Percentiles rank a stretch among this genome's conserved stretches.
Conservation (phyloP, 495 filamentous ascomycete genomes). For the Aspergillus steynii region DNA sequence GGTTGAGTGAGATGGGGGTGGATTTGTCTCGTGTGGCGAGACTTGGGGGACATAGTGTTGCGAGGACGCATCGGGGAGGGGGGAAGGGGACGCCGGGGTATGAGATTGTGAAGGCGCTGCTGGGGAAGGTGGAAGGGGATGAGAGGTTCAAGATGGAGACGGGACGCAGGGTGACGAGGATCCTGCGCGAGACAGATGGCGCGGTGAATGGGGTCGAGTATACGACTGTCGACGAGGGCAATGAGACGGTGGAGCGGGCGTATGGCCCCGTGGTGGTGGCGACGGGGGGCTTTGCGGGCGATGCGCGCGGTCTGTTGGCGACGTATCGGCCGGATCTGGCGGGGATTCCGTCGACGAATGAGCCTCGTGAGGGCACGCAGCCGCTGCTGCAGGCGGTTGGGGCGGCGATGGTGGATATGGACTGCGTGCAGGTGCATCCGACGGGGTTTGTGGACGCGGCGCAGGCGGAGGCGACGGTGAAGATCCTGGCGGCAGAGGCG, state of each 20-base stretch:
- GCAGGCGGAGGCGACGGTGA: conserved; percentile 33
- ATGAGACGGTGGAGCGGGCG: conserved; percentile 28
- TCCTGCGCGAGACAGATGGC: conserved; percentile 29
- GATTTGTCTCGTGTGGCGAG: conserved; percentile 55
- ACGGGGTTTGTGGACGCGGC: conserved; percentile 62
- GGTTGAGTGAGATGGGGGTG: conserved; percentile 53
- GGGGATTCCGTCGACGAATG: conserved; percentile 61
- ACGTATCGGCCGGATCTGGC: conserved; percentile 56
- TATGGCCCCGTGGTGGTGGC: conserved; percentile 57
- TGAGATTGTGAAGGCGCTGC: conserved; percentile 51
- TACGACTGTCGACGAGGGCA: conserved; percentile 21
- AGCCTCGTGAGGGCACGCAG: conserved; percentile 51
- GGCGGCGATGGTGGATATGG: conserved; percentile 58
- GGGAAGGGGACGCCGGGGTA: conserved; percentile 52
- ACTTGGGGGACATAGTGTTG: conserved; percentile 52
- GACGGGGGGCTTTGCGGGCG: conserved; percentile 59
- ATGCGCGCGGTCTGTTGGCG: conserved; percentile 52
- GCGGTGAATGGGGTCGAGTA: conserved; percentile 25
- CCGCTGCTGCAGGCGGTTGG: conserved; percentile 45
- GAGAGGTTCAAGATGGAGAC: conserved; percentile 47
- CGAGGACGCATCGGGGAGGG: conserved; percentile 56
- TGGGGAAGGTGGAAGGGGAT: conserved; percentile 42
- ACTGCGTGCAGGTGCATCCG: conserved; percentile 48
- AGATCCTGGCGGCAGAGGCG: conserved; percentile 63
- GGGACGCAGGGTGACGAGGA: conserved; percentile 42